Percentiles rank a stretch among this genome's conserved stretches.
These are phyloP conservation scores for Boletus fagicola DNA, from an alignment of 768 basidiomycete genomes.

Conservation along the genomic window DNA sequence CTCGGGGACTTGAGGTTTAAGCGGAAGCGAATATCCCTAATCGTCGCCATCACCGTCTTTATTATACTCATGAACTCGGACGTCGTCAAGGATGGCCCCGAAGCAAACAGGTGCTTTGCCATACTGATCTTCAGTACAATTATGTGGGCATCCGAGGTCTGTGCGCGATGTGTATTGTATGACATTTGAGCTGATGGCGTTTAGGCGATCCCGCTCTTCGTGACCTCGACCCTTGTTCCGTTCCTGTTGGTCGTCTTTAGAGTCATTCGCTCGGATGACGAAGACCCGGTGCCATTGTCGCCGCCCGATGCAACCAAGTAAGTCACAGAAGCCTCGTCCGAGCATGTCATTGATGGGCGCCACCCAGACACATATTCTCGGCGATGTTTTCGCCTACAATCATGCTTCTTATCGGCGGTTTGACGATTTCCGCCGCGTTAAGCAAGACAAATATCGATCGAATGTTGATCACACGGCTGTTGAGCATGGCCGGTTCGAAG, in stretches of 20 bases:
- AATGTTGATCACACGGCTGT: constrained; percentile 84
- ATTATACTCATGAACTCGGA: constrained; percentile 57
- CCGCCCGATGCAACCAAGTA: constrained; percentile 81
- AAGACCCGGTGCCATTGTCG: constrained; percentile 50
- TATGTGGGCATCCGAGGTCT: constrained; percentile 94
- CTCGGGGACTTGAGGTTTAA: constrained; percentile 75
- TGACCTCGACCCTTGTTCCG: constrained; percentile 91
- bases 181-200: neutral
- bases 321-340: constrained; percentile 20
- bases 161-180: neutral
- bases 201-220: constrained; percentile 94
- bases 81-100: constrained; percentile 51
- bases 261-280: constrained; percentile 56
- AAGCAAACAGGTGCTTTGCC: constrained; percentile 89
- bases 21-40: constrained; percentile 55
- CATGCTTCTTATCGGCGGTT: constrained; percentile 96
- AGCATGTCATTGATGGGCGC: neutral
- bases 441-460: constrained; percentile 95
- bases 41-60: constrained; percentile 59
- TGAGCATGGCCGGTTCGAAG: constrained; percentile 85
- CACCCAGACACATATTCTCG: constrained; percentile 79
- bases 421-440: constrained; percentile 95
- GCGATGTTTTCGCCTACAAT: constrained; percentile 98
- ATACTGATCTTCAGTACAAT: constrained; percentile 88
- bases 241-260: constrained; percentile 82